A percentile compares a stretch with the other conserved stretches of the same genome.
phyloP scores from a whole-genome alignment of 768 basidiomycete species.

The Cubamyces lactineus region DNA sequence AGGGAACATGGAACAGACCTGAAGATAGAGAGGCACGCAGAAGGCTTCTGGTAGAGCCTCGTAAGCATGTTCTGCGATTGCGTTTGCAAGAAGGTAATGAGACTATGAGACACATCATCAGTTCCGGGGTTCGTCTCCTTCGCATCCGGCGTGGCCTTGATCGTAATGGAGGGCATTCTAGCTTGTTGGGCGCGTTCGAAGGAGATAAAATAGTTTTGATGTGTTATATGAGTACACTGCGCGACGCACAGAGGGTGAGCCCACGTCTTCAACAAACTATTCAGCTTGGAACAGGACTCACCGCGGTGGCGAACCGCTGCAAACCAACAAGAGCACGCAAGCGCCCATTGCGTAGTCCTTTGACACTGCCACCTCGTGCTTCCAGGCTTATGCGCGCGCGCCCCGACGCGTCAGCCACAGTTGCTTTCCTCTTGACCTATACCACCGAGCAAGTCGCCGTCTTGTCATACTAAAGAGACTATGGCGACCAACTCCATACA shows the following conservation, averaged over 20 bases:
- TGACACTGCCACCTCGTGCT: constrained; percentile 15
- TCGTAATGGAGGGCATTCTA: constrained; percentile 27
- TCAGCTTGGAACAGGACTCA: not conserved
- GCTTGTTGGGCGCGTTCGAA: not conserved
- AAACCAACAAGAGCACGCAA: not conserved
- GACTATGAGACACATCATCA: constrained; percentile 51
- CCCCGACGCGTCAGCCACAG: constrained; percentile 15
- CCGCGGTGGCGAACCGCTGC: constrained; percentile 4
- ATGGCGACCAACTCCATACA: constrained; percentile 40
- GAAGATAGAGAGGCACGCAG: constrained; percentile 89
- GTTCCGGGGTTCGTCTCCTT: constrained; percentile 6
- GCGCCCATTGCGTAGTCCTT: constrained; percentile 5
- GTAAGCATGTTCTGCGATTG: constrained; percentile 79
- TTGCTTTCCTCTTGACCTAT: not conserved
- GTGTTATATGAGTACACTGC: not conserved
- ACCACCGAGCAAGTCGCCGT: not conserved
- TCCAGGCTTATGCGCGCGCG: constrained; percentile 4
- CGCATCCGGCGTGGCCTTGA: constrained; percentile 13
- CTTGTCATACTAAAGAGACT: not conserved
- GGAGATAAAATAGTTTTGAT: not conserved
- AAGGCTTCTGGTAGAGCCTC: constrained; percentile 82
- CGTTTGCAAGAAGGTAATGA: constrained; percentile 79
- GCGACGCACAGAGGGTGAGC: not conserved
- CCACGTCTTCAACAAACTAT: not conserved
- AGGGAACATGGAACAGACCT: constrained; percentile 51